Conservation (phyloP, 169 alveolate species). For the Babesia ovis region DNA sequence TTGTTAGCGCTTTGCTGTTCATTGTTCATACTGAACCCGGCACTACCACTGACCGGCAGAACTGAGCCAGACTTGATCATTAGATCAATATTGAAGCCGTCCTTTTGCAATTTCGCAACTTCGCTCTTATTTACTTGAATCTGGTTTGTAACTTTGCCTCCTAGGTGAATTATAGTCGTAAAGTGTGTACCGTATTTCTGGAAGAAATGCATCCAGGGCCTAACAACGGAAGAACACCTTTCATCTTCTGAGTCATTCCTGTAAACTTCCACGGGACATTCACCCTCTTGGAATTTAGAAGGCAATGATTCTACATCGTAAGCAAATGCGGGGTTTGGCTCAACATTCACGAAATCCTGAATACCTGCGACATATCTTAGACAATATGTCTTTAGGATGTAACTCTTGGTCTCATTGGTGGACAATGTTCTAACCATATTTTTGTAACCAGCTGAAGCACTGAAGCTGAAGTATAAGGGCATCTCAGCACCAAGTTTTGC, state of each 20-base stretch:
- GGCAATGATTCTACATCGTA: constrained; percentile 76
- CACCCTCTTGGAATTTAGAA: constrained; percentile 63
- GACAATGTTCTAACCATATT: constrained; percentile 68
- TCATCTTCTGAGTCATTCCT: constrained; percentile 60
- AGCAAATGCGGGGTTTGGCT: constrained; percentile 66
- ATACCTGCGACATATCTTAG: constrained; percentile 81
- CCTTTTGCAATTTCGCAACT: constrained; percentile 64
- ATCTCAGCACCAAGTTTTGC: constrained; percentile 73
- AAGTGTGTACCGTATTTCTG: constrained; percentile 81
- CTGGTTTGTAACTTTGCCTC: constrained; percentile 83
- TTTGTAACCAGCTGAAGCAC: constrained; percentile 81
- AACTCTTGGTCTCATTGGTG: constrained; percentile 64
- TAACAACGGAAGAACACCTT: constrained; percentile 66
- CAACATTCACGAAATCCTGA: constrained; percentile 27
- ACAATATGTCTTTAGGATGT: constrained; percentile 79
- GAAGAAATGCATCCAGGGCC: constrained; percentile 79
- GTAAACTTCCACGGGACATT: constrained; percentile 72
- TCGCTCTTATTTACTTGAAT: constrained; percentile 71
- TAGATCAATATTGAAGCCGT: constrained; percentile 74
- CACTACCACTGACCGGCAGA: constrained; percentile 21
- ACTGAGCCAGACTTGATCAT: constrained; percentile 56
- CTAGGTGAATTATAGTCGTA: constrained; percentile 77
- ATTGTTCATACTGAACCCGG: background rate
- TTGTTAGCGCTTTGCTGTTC: constrained; percentile 30
- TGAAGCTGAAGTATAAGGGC: constrained; percentile 70